Percentiles rank a stretch among this genome's conserved stretches.
Evolutionary conservation across 2,329 filamentous ascomycete genomes (phyloP).

Genomic region (Trichophyton verrucosum): DNA sequence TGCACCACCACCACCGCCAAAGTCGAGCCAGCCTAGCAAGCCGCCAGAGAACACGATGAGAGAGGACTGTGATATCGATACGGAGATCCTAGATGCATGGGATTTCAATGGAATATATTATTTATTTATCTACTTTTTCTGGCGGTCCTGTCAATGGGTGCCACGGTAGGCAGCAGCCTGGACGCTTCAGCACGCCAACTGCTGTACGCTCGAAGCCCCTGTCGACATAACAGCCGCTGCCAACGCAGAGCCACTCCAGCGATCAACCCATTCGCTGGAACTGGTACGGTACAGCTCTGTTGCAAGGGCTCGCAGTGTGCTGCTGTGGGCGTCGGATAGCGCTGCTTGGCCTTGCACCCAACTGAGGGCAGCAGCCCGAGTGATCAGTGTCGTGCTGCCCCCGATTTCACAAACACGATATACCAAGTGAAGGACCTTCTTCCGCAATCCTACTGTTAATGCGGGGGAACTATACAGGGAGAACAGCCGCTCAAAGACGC

Average conservation of each 20-base stretch:
- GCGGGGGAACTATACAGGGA: slow-evolving; percentile 56
- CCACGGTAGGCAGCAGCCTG: not conserved
- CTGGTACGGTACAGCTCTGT: slow-evolving; percentile 51
- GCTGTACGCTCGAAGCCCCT: not conserved
- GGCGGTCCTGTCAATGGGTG: not conserved
- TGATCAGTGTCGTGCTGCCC: slow-evolving; percentile 69
- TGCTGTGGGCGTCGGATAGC: slow-evolving; percentile 34
- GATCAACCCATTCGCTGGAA: slow-evolving; percentile 51
- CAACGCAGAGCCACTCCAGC: slow-evolving; percentile 50
- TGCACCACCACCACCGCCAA: not conserved
- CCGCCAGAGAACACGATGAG: not conserved
- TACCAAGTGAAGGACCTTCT: slow-evolving; percentile 50
- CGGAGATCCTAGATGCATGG: not conserved
- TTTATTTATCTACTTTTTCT: too few species aligned
- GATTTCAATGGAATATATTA: not conserved
- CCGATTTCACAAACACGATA: slow-evolving; percentile 55
- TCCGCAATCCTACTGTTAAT: slow-evolving; percentile 46
- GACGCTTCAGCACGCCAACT: not conserved
- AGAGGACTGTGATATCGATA: not conserved
- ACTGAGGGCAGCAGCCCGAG: slow-evolving; percentile 58
- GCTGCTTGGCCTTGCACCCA: slow-evolving; percentile 58
- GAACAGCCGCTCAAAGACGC: slow-evolving; percentile 63
- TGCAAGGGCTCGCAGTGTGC: slow-evolving; percentile 44
- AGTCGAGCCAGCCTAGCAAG: too few species aligned
- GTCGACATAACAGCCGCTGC: not conserved